A percentile compares a stretch with the other conserved stretches of the same genome.
These are phyloP conservation scores for Cichorium intybus DNA, from an alignment of 140 eudicot genomes.

Conservation along the genomic window DNA sequence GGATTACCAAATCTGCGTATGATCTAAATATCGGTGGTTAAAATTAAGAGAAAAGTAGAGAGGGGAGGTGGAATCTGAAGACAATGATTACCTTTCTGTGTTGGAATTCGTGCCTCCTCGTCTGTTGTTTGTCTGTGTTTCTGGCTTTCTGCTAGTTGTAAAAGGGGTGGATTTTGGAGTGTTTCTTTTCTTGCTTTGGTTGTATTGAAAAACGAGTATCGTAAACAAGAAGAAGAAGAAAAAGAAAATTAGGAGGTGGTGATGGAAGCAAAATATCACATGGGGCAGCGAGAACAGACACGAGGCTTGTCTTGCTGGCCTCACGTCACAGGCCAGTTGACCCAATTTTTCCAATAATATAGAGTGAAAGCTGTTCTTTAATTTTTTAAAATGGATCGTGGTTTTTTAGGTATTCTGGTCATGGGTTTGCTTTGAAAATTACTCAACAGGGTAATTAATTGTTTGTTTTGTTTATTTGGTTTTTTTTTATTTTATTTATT, in stretches of 20 bases:
- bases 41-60: neutral
- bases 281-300: slow-evolving; percentile 27
- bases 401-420: neutral
- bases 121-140: neutral
- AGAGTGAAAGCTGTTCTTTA: neutral
- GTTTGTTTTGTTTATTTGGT: too few species aligned
- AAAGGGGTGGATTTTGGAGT: neutral
- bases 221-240: neutral
- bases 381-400: neutral
- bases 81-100: slow-evolving; percentile 3
- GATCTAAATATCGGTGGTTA: neutral
- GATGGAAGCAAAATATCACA: slow-evolving; percentile 21
- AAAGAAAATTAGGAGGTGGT: neutral
- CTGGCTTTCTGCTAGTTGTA: slow-evolving; percentile 1
- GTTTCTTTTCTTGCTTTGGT: neutral
- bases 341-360: neutral
- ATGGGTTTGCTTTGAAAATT: neutral
- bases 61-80: neutral
- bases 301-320: slow-evolving; percentile 26
- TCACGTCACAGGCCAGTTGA: slow-evolving; percentile 9
- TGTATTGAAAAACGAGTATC: neutral
- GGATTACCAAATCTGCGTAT: neutral
- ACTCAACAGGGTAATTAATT: too few species aligned
- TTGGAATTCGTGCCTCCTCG: neutral
- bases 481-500: too few species aligned